These are phyloP conservation scores for Podospora tetraspora DNA, from an alignment of 495 filamentous ascomycete species.

Conservation along the genomic window DNA sequence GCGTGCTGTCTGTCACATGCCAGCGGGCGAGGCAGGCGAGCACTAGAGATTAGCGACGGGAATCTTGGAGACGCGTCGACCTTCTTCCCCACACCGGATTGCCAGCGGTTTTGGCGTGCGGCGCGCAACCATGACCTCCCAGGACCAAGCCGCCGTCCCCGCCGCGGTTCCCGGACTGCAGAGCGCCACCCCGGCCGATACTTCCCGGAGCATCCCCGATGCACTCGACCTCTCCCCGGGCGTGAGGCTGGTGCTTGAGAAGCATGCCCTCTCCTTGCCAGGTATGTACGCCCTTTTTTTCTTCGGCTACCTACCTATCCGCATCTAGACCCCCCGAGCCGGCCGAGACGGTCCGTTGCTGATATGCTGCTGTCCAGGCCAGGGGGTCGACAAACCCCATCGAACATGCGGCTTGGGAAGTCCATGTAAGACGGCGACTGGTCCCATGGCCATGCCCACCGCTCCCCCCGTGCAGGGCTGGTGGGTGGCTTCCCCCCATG, in stretches of 20 bases:
- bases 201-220: neutral
- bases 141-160: neutral
- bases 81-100: neutral
- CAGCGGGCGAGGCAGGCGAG: neutral
- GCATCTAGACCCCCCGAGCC: neutral
- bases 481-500: neutral
- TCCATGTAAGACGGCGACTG: slow-evolving; percentile 13
- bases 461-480: neutral
- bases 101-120: neutral
- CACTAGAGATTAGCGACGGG: neutral
- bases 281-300: slow-evolving; percentile 10
- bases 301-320: neutral
- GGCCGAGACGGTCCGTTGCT: slow-evolving; percentile 1
- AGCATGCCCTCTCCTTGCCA: slow-evolving; percentile 20
- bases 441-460: neutral
- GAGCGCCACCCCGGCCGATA: neutral
- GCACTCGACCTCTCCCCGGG: slow-evolving; percentile 26
- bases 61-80: neutral
- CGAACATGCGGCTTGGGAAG: slow-evolving; percentile 19
- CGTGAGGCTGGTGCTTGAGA: slow-evolving; percentile 22
- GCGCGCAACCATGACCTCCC: slow-evolving; percentile 7
- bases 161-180: slow-evolving; percentile 2
- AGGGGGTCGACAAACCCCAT: slow-evolving; percentile 16
- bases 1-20: slow-evolving; percentile 11
- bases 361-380: slow-evolving; percentile 13